phyloP scores from a whole-genome alignment of 108 stramenopile genomes.

The Mediolabrus comicus region DNA sequence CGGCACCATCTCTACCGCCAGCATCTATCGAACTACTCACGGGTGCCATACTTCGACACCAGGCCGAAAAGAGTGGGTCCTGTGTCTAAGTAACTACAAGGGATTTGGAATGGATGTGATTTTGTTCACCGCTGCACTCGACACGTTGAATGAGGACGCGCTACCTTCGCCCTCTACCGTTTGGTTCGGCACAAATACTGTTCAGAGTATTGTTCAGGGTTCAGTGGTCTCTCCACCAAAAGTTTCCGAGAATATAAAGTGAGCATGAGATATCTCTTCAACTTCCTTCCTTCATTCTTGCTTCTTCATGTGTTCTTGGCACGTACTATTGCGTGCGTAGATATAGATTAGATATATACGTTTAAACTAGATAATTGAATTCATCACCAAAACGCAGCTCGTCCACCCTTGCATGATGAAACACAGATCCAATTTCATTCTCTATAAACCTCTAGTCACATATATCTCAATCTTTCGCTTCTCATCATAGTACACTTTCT shows the following conservation, averaged over 20 bases:
- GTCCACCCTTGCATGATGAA: no score
- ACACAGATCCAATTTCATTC: background rate
- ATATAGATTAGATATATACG: no score
- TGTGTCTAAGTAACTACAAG: background rate
- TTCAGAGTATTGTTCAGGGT: background rate
- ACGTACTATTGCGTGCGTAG: no score
- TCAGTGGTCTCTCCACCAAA: background rate
- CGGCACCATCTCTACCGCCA: background rate
- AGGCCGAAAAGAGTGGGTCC: background rate
- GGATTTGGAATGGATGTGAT: background rate
- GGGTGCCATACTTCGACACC: background rate
- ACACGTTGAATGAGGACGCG: background rate
- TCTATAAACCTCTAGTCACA: slow-evolving; percentile 21
- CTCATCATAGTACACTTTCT: slow-evolving; percentile 37
- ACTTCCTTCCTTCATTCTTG: no score
- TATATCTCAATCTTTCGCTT: slow-evolving; percentile 35
- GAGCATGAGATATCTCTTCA: background rate
- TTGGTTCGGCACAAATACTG: background rate
- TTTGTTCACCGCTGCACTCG: background rate
- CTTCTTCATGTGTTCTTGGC: no score
- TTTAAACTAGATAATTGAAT: background rate
- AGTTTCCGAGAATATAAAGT: background rate
- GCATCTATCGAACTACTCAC: background rate
- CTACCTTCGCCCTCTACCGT: background rate
- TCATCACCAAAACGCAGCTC: no score